phyloP scores from a whole-genome alignment of 2,329 filamentous ascomycete genomes.

The Botrytis fabae region DNA sequence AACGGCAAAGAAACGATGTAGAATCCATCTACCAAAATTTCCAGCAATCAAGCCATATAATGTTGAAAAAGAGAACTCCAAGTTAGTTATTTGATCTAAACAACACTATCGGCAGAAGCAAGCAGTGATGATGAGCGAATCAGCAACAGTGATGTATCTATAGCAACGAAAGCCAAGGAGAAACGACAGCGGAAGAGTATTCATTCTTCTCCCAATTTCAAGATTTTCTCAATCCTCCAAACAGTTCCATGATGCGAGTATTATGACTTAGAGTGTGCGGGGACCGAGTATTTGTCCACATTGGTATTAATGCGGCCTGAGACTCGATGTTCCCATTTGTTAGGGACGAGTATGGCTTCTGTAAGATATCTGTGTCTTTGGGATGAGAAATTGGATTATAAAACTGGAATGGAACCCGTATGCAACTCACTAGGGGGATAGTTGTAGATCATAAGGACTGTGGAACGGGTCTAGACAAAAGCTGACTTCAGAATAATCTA shows the following conservation, averaged over 20 bases:
- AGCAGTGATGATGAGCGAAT: background rate
- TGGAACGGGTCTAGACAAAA: background rate
- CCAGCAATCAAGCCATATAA: background rate
- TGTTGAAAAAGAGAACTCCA: background rate
- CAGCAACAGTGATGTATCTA: background rate
- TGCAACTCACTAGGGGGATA: background rate
- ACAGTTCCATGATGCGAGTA: background rate
- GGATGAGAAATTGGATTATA: no score
- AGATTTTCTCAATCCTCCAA: background rate
- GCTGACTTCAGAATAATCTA: conserved; percentile 5
- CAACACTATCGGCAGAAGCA: background rate
- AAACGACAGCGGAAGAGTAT: background rate
- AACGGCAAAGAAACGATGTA: background rate
- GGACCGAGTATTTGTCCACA: background rate
- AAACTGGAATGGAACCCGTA: background rate
- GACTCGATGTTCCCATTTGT: background rate
- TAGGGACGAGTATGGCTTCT: background rate
- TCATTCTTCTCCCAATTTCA: background rate
- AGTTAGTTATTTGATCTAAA: background rate
- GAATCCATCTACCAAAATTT: background rate
- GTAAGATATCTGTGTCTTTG: no score
- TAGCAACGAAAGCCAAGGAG: background rate
- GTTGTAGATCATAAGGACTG: background rate
- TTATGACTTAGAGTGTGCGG: background rate
- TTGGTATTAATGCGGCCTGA: background rate